Conservation (phyloP, 1,139 yeast genomes). For the Kazachstania sp. region DNA sequence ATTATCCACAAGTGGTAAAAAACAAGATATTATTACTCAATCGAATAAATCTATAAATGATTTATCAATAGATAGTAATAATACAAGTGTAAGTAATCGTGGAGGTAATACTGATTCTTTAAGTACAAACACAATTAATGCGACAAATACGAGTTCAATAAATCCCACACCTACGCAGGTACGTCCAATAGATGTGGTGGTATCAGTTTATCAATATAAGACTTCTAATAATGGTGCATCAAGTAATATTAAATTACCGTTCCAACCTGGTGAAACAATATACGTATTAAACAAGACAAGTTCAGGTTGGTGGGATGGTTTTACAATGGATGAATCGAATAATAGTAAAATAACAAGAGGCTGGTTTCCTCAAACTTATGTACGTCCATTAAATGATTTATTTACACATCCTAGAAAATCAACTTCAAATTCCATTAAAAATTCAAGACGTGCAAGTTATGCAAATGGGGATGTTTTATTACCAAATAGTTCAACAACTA, state of each 20-base stretch:
- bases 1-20: too few relatives aligned
- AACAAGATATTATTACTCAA: too few relatives aligned
- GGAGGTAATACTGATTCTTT: too few relatives aligned
- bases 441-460: slow-evolving; percentile 12
- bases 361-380: slow-evolving; percentile 66
- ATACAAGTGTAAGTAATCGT: too few relatives aligned
- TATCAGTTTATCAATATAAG: slow-evolving; percentile 21
- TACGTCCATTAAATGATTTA: slow-evolving; percentile 15
- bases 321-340: slow-evolving; percentile 24
- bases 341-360: slow-evolving; percentile 41
- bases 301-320: slow-evolving; percentile 74
- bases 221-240: slow-evolving; percentile 6
- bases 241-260: slow-evolving; percentile 13
- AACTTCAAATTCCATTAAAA: slow-evolving; percentile 3
- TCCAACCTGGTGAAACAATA: slow-evolving; percentile 29
- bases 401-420: slow-evolving; percentile 3
- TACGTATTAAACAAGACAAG: slow-evolving; percentile 40
- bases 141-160: neutral
- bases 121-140: too few relatives aligned
- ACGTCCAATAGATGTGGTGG: slow-evolving; percentile 29
- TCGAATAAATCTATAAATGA: neutral
- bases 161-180: neutral
- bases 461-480: neutral
- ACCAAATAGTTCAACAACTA: neutral
- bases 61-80: neutral